Evolutionary conservation across 345 rosid genomes (phyloP).

Genomic region (Lepidium didymum): DNA sequence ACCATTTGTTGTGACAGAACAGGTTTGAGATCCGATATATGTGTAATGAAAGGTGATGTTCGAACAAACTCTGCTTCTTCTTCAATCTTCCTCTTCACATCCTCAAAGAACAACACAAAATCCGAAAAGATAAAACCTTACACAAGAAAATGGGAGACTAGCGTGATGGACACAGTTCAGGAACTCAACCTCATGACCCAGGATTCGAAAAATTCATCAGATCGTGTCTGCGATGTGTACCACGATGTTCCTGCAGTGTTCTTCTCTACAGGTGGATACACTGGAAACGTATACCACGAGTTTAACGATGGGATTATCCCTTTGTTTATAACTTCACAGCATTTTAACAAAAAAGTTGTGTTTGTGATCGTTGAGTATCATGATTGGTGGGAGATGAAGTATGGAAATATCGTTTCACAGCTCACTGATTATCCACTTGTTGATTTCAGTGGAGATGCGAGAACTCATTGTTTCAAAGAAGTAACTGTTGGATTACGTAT

Average conservation of each 20-base stretch:
- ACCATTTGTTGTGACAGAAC: constrained; percentile 71
- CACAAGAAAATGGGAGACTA: constrained; percentile 81
- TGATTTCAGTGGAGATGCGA: constrained; percentile 52
- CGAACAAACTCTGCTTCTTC: constrained; percentile 58
- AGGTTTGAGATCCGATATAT: constrained; percentile 53
- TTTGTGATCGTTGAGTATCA: constrained; percentile 79
- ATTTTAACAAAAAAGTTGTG: constrained; percentile 58
- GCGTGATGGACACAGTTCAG: constrained; percentile 62
- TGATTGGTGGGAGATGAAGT: constrained; percentile 78
- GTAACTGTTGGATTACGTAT: constrained; percentile 69
- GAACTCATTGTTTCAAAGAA: constrained; percentile 77
- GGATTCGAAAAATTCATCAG: constrained; percentile 9
- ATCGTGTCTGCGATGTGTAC: constrained; percentile 43
- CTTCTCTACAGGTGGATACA: constrained; percentile 84
- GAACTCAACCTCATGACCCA: constrained; percentile 49
- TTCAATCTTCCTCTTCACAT: constrained; percentile 49
- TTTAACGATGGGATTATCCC: constrained; percentile 83
- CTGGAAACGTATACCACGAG: constrained; percentile 78
- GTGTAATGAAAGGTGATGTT: constrained; percentile 73
- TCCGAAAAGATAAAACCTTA: constrained; percentile 66
- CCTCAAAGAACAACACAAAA: constrained; percentile 26
- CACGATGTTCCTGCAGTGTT: constrained; percentile 68
- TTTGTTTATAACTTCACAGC: constrained; percentile 68
- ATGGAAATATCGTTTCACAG: constrained; percentile 48
- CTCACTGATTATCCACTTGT: constrained; percentile 51